These are phyloP conservation scores for Fusarium verticillioides DNA, from an alignment of 2,329 filamentous ascomycete genomes.

Conservation along the genomic window DNA sequence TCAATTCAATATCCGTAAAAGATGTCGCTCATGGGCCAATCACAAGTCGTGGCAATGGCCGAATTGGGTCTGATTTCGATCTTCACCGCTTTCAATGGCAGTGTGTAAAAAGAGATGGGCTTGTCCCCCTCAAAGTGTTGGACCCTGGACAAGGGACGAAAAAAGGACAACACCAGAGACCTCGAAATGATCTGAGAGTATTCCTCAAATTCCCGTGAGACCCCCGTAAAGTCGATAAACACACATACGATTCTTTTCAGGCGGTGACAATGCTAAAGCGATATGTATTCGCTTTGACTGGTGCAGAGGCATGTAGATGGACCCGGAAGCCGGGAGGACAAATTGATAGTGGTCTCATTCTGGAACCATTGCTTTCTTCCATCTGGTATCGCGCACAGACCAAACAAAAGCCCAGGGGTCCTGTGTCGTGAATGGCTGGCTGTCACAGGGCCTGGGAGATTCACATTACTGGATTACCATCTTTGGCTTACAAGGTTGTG, in stretches of 20 bases:
- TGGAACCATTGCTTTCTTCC: constrained; percentile 44
- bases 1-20: constrained; percentile 21
- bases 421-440: constrained; percentile 23
- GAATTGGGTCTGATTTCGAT: constrained; percentile 26
- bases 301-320: constrained; percentile 27
- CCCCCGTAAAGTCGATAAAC: constrained; percentile 27
- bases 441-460: constrained; percentile 40
- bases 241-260: constrained; percentile 28
- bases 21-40: neutral
- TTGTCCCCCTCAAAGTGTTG: constrained; percentile 1
- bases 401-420: constrained; percentile 31
- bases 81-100: constrained; percentile 37
- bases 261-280: constrained; percentile 30
- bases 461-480: neutral
- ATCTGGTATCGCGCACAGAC: constrained; percentile 37
- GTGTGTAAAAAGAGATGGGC: neutral
- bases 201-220: constrained; percentile 42
- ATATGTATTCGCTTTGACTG: constrained; percentile 28
- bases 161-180: constrained; percentile 15
- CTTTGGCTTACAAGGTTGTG: constrained; percentile 15
- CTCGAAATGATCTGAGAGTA: constrained; percentile 33
- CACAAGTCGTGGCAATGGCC: constrained; percentile 3
- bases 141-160: constrained; percentile 18
- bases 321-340: constrained; percentile 49
- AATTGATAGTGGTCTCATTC: constrained; percentile 51